These are phyloP conservation scores for Malus sieversii DNA, from an alignment of 306 rosid species.

Conservation along the genomic window DNA sequence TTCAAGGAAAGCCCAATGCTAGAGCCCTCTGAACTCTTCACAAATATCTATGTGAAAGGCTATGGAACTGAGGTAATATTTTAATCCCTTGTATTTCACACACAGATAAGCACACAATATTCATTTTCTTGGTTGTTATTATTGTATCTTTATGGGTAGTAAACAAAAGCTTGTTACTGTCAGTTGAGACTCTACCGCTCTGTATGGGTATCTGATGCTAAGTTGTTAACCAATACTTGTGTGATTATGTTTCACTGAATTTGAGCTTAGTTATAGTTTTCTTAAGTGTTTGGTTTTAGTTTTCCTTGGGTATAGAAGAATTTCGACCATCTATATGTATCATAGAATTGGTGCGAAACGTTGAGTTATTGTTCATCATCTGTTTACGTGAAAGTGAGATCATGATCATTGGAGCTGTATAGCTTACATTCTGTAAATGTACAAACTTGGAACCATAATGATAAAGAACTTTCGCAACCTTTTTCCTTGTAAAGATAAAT, in stretches of 20 bases:
- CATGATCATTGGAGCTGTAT: background rate
- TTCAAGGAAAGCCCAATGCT: slow-evolving; percentile 86
- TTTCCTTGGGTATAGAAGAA: background rate
- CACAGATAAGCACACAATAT: background rate
- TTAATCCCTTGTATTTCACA: background rate
- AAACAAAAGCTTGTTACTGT: background rate
- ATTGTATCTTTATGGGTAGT: background rate
- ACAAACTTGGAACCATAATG: background rate
- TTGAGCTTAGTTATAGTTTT: background rate
- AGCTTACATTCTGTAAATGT: background rate
- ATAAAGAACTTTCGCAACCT: background rate
- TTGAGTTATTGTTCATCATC: background rate
- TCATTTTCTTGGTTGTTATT: background rate
- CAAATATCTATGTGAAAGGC: slow-evolving; percentile 60
- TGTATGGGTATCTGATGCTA: background rate
- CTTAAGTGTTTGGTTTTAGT: background rate
- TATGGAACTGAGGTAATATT: slow-evolving; percentile 62
- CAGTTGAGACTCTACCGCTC: background rate
- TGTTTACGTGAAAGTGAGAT: background rate
- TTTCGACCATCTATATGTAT: background rate
- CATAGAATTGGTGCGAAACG: background rate
- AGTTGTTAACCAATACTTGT: background rate
- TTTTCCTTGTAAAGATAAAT: background rate
- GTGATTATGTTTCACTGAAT: background rate
- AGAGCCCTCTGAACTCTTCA: slow-evolving; percentile 60